phyloP scores from a whole-genome alignment of 176 grass and related monocot species.

The Zizania latifolia region DNA sequence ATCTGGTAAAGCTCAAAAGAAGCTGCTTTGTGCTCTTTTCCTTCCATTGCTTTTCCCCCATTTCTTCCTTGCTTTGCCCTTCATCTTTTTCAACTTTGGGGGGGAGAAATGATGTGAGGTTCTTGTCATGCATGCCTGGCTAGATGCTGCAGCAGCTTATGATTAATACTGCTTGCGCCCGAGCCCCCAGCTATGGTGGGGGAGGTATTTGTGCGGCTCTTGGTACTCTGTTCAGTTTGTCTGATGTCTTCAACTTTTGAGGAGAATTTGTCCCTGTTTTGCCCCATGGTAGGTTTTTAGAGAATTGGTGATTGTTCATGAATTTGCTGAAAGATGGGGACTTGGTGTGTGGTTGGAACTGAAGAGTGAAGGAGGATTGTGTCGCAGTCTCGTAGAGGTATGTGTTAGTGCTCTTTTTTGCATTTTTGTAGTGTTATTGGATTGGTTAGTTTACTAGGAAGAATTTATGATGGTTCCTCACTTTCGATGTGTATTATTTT shows the following conservation, averaged over 20 bases:
- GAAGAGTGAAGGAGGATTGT: neutral
- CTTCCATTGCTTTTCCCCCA: constrained; percentile 18
- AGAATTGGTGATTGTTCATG: neutral
- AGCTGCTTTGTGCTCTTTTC: constrained; percentile 34
- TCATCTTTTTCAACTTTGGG: constrained; percentile 25
- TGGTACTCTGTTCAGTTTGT: neutral
- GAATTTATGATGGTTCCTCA: neutral
- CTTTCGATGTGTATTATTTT: neutral
- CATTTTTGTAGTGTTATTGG: neutral
- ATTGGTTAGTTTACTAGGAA: neutral
- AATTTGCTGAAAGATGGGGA: neutral
- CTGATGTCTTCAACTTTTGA: neutral
- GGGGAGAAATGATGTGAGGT: constrained; percentile 55
- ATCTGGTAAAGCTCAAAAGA: constrained; percentile 59
- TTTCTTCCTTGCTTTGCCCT: neutral
- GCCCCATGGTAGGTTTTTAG: neutral
- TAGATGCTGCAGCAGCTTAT: constrained; percentile 25
- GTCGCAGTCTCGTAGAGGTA: constrained; percentile 10
- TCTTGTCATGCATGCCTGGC: constrained; percentile 44
- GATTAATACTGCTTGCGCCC: constrained; percentile 4
- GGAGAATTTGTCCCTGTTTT: neutral
- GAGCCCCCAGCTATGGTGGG: constrained; percentile 10
- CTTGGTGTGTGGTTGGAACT: neutral
- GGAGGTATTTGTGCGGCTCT: neutral
- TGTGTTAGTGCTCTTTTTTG: too few relatives aligned